Evolutionary conservation across 108 stramenopile species (phyloP).

Genomic region (Craspedostauros australis): DNA sequence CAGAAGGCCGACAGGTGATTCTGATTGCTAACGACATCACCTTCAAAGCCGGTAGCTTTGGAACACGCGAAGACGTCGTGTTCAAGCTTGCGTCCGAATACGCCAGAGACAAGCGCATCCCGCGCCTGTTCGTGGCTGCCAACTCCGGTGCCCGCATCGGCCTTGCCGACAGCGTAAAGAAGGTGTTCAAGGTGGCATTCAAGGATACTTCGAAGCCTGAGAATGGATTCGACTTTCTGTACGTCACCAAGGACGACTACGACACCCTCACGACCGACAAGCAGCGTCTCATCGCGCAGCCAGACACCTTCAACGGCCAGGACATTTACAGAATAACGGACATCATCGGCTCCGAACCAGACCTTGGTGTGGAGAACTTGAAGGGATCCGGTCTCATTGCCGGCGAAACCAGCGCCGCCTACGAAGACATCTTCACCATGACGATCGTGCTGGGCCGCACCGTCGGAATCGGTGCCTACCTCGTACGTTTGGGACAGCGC

Average conservation of each 20-base stretch:
- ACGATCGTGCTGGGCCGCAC: conserved; percentile 93
- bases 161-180: conserved; percentile 92
- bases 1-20: conserved; percentile 89
- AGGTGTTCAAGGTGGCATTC: conserved; percentile 92
- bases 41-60: conserved; percentile 95
- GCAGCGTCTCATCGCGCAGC: conserved; percentile 35
- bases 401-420: conserved; percentile 95
- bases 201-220: conserved; percentile 89
- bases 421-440: conserved; percentile 96
- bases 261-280: conserved; percentile 33
- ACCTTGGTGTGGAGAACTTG: conserved; percentile 98
- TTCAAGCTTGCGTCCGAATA: conserved; percentile 93
- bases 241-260: conserved; percentile 88
- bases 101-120: conserved; percentile 84
- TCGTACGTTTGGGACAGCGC: conserved; percentile 96
- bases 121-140: conserved; percentile 93
- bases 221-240: conserved; percentile 94
- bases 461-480: conserved; percentile 99
- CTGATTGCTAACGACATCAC: conserved; percentile 99
- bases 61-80: conserved; percentile 96
- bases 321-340: conserved; percentile 73
- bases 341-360: conserved; percentile 95
- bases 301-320: conserved; percentile 45
- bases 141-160: conserved; percentile 98
- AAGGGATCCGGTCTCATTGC: conserved; percentile 98